Evolutionary conservation across 495 filamentous ascomycete genomes (phyloP).

Genomic region (Hypoxylon cercidicola): DNA sequence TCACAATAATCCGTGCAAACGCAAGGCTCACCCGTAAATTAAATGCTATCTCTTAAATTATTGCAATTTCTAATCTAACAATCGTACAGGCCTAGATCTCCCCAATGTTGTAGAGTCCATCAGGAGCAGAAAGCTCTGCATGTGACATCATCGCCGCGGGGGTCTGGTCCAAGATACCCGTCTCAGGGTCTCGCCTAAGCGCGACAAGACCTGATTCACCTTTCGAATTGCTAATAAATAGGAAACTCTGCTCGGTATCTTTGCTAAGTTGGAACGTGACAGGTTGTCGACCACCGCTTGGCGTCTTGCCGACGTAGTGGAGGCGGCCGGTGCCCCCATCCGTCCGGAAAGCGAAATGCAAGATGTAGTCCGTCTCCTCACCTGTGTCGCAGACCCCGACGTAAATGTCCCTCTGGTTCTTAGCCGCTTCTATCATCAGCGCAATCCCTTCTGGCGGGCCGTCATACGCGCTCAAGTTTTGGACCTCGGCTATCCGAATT

Average conservation of each 20-base stretch:
- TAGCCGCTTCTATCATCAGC: conserved; percentile 36
- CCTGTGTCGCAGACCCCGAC: conserved; percentile 45
- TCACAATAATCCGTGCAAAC: too few species aligned
- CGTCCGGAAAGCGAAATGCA: conserved; percentile 40
- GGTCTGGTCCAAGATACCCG: conserved; percentile 17
- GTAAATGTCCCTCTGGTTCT: conserved; percentile 42
- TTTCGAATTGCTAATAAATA: conserved; percentile 27
- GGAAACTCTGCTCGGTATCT: conserved; percentile 16
- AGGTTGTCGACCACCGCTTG: conserved; percentile 33
- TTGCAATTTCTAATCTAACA: too few species aligned
- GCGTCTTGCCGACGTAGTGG: background rate
- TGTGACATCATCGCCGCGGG: conserved; percentile 20
- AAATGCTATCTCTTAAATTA: too few species aligned
- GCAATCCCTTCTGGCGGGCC: conserved; percentile 20
- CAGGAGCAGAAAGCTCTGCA: background rate
- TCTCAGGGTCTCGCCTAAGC: conserved; percentile 17
- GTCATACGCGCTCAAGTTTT: conserved; percentile 40
- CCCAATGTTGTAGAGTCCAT: too few species aligned
- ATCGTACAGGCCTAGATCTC: too few species aligned
- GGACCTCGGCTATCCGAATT: conserved; percentile 24
- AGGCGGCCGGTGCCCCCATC: background rate
- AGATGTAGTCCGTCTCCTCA: conserved; percentile 39
- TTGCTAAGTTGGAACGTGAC: conserved; percentile 39
- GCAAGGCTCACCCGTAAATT: too few species aligned
- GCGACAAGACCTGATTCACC: conserved; percentile 38